Evolutionary conservation across 495 filamentous ascomycete species (phyloP).

Genomic region (Aspergillus heteromorphus): DNA sequence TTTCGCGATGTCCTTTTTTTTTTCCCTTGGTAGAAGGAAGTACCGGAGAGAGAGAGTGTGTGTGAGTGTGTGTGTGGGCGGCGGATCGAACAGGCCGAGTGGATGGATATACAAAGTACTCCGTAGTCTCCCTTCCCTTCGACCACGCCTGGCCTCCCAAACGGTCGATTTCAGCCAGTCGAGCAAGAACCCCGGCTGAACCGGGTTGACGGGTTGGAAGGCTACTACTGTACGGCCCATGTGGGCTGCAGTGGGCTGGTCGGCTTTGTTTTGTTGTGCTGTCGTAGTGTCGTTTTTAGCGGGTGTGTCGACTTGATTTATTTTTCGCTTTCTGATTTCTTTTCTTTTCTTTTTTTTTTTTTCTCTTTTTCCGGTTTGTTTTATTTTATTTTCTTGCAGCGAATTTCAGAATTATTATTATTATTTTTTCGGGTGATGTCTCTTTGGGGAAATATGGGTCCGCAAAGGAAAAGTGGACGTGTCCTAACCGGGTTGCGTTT

Average conservation of each 20-base stretch:
- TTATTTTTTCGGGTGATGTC: not conserved
- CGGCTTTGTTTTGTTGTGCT: conserved; percentile 16
- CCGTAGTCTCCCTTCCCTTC: conserved; percentile 7
- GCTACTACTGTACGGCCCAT: conserved; percentile 11
- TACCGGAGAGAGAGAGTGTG: too few species aligned
- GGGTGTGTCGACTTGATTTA: too few species aligned
- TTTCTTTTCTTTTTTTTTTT: not conserved
- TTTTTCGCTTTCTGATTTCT: not conserved
- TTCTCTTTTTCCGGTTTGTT: not conserved
- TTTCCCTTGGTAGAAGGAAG: not conserved
- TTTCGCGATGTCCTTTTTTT: conserved; percentile 4
- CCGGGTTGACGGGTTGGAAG: conserved; percentile 22
- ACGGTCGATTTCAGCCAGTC: conserved; percentile 9
- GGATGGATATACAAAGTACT: too few species aligned
- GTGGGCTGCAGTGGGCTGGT: conserved; percentile 19
- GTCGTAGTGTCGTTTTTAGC: conserved; percentile 2
- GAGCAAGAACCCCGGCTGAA: conserved; percentile 16
- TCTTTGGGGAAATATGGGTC: conserved; percentile 16
- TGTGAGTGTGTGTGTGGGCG: not conserved
- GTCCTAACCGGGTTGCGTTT: conserved; percentile 8
- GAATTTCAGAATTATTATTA: not conserved
- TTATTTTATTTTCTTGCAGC: not conserved
- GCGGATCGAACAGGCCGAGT: conserved; percentile 3
- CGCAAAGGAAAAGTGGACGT: conserved; percentile 12
- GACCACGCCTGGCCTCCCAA: conserved; percentile 5